A percentile compares a stretch with the other conserved stretches of the same genome.
These are phyloP conservation scores for Tephrocybe sp. DNA, from an alignment of 768 basidiomycete species.

Conservation along the genomic window DNA sequence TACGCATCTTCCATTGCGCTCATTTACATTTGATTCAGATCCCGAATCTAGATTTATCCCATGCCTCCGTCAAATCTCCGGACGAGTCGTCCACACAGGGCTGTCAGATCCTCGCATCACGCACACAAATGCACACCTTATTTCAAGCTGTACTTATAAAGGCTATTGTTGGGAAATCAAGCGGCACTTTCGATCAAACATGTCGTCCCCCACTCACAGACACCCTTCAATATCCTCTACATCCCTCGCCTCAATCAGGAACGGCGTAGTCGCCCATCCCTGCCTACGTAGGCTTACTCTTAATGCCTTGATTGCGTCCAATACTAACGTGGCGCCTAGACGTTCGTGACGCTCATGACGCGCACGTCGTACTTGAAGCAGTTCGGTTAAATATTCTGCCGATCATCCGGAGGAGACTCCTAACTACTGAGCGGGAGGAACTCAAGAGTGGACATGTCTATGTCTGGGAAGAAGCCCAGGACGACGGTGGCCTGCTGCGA, in stretches of 20 bases:
- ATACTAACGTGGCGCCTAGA: conserved; percentile 37
- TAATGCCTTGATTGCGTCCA: background rate
- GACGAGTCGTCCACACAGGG: conserved; percentile 21
- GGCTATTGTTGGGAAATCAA: conserved; percentile 9
- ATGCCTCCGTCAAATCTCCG: conserved; percentile 42
- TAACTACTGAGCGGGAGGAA: conserved; percentile 65
- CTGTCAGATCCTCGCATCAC: conserved; percentile 25
- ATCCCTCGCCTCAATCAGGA: conserved; percentile 20
- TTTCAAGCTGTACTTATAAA: conserved; percentile 22
- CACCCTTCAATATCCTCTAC: conserved; percentile 20
- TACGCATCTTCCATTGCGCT: too few species aligned
- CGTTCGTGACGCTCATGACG: conserved; percentile 77
- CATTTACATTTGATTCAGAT: background rate
- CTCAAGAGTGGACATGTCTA: conserved; percentile 74
- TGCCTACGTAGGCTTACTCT: conserved; percentile 35
- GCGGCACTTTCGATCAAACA: conserved; percentile 15
- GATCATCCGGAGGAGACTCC: conserved; percentile 67
- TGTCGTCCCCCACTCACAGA: conserved; percentile 20
- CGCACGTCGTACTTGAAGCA: conserved; percentile 73
- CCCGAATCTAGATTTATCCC: conserved; percentile 17
- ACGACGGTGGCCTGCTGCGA: conserved; percentile 62
- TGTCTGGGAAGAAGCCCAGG: conserved; percentile 85
- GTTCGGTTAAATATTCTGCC: conserved; percentile 70
- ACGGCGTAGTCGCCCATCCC: conserved; percentile 43
- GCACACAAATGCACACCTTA: conserved; percentile 25